phyloP scores from a whole-genome alignment of 2,329 filamentous ascomycete species.

The Paraconiothyrium sp. region DNA sequence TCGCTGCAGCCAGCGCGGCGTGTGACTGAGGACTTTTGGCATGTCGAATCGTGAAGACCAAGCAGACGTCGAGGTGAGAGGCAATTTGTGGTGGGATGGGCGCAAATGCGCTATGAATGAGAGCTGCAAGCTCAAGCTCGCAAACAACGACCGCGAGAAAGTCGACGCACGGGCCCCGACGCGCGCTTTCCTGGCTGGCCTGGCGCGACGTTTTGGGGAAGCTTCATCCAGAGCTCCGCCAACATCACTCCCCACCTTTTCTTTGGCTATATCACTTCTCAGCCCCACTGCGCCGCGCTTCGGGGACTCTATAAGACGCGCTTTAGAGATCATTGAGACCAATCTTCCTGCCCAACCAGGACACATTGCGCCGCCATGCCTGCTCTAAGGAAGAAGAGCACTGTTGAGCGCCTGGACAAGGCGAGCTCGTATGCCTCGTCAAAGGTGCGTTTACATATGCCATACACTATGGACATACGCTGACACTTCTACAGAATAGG shows the following conservation, averaged over 20 bases:
- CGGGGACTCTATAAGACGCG: not conserved
- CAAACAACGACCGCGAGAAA: not conserved
- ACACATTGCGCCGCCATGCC: slow-evolving; percentile 32
- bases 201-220: slow-evolving; percentile 12
- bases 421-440: slow-evolving; percentile 92
- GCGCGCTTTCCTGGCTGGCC: slow-evolving; percentile 4
- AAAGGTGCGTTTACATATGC: slow-evolving; percentile 64
- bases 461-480: slow-evolving; percentile 2
- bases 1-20: slow-evolving; percentile 84
- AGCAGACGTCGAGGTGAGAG: not conserved
- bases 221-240: slow-evolving; percentile 14
- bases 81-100: not conserved
- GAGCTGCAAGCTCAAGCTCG: not conserved
- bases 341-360: not conserved
- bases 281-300: not conserved
- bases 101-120: slow-evolving; percentile 5
- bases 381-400: slow-evolving; percentile 67
- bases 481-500: slow-evolving; percentile 68
- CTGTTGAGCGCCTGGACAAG: slow-evolving; percentile 90
- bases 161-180: slow-evolving; percentile 6
- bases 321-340: not conserved
- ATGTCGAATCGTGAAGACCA: slow-evolving; percentile 58
- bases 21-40: slow-evolving; percentile 87
- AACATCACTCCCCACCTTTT: slow-evolving; percentile 11
- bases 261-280: not conserved